Conservation (phyloP, 495 filamentous ascomycete species). For the Thozetella sp. region DNA sequence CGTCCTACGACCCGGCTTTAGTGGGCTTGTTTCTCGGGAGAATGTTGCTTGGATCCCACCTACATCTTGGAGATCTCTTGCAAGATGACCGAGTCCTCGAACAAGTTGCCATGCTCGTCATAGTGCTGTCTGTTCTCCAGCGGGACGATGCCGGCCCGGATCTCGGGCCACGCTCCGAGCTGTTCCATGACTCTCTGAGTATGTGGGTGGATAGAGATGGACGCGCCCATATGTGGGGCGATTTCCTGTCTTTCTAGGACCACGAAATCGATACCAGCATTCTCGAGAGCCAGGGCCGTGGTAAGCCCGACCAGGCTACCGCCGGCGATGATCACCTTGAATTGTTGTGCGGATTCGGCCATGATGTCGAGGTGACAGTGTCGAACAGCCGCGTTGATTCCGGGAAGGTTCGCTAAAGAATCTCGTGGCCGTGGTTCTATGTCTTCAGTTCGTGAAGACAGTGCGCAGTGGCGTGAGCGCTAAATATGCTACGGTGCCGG, state of each 20-base stretch:
- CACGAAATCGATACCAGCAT: conserved; percentile 39
- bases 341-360: conserved; percentile 13
- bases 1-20: too few species aligned
- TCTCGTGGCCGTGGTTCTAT: too few species aligned
- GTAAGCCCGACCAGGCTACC: conserved; percentile 46
- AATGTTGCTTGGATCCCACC: background rate
- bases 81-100: conserved; percentile 17
- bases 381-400: background rate
- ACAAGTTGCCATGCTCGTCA: conserved; percentile 12
- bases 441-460: too few species aligned
- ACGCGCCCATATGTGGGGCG: conserved; percentile 38
- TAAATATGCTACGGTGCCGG: too few species aligned
- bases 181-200: conserved; percentile 47
- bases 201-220: conserved; percentile 19
- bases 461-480: too few species aligned
- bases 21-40: background rate
- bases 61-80: conserved; percentile 13
- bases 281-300: conserved; percentile 37
- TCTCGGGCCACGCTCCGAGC: conserved; percentile 32
- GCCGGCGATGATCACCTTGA: conserved; percentile 51
- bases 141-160: conserved; percentile 12
- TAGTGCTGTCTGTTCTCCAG: conserved; percentile 13
- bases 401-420: too few species aligned
- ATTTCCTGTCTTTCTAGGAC: conserved; percentile 45
- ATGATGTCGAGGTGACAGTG: conserved; percentile 6